Evolutionary conservation across 1,139 yeast genomes (phyloP).

Genomic region (Trichomonascaceae sp.): DNA sequence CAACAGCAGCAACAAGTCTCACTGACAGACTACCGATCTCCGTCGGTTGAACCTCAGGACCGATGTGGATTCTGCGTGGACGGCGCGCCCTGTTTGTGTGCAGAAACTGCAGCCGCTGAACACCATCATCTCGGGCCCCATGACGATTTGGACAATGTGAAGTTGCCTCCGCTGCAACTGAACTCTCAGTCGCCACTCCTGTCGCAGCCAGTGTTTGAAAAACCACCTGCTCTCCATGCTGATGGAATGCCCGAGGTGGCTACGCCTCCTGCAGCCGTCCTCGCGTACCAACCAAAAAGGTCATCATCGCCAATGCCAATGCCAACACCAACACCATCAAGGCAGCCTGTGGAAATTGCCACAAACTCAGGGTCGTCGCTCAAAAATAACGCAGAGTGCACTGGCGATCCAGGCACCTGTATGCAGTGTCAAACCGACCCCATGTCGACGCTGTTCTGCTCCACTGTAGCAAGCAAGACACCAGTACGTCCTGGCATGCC

Average conservation of each 20-base stretch:
- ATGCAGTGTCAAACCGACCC: constrained; percentile 76
- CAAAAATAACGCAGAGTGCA: constrained; percentile 38
- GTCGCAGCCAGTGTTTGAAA: background rate
- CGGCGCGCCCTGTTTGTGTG: constrained; percentile 84
- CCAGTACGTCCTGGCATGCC: constrained; percentile 8
- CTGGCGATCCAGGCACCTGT: constrained; percentile 85
- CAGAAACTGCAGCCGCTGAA: constrained; percentile 35
- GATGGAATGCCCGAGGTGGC: background rate
- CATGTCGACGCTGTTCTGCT: constrained; percentile 77
- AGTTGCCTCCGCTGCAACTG: constrained; percentile 14
- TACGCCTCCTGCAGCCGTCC: background rate
- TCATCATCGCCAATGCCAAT: no score
- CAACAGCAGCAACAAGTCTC: background rate
- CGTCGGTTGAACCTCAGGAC: constrained; percentile 36
- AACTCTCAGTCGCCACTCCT: background rate
- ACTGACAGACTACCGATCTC: background rate
- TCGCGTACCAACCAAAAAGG: no score
- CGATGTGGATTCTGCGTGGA: constrained; percentile 90
- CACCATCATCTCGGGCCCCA: no score
- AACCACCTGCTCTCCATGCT: constrained; percentile 50
- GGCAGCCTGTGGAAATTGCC: no score
- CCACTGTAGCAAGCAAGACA: constrained; percentile 50
- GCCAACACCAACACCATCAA: no score
- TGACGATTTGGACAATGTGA: constrained; percentile 7
- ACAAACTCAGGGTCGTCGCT: no score